phyloP scores from a whole-genome alignment of 2,329 filamentous ascomycete genomes.

The Fusarium sambucinum region DNA sequence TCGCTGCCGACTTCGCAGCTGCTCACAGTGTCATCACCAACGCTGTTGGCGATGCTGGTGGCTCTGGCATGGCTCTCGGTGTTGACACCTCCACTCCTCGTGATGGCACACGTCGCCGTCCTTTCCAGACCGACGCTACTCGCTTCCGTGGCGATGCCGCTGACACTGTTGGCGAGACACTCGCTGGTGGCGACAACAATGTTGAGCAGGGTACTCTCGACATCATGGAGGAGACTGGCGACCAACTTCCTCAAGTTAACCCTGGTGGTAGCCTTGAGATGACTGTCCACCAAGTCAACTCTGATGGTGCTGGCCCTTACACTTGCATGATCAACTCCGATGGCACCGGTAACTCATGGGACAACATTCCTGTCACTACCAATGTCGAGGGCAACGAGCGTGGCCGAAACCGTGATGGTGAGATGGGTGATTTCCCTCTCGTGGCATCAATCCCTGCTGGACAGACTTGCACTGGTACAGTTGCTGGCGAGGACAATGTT shows the following conservation, averaged over 20 bases:
- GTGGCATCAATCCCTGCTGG: slow-evolving; percentile 16
- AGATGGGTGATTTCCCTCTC: slow-evolving; percentile 7
- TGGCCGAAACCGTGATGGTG: slow-evolving; percentile 15
- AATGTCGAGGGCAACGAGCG: slow-evolving; percentile 14
- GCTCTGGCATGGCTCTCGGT: slow-evolving; percentile 64
- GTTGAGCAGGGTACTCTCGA: slow-evolving; percentile 41
- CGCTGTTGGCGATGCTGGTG: slow-evolving; percentile 67
- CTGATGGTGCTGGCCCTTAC: slow-evolving; percentile 62
- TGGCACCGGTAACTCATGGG: slow-evolving; percentile 56
- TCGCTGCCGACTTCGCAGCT: slow-evolving; percentile 21
- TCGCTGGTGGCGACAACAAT: slow-evolving; percentile 7
- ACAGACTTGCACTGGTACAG: slow-evolving; percentile 12
- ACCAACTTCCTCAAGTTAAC: slow-evolving; percentile 68
- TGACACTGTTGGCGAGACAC: slow-evolving; percentile 12
- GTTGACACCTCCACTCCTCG: slow-evolving; percentile 69
- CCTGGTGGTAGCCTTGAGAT: slow-evolving; percentile 69
- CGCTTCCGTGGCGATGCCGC: slow-evolving; percentile 6
- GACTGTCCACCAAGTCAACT: slow-evolving; percentile 60
- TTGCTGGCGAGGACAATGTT: slow-evolving; percentile 16
- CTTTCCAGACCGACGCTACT: slow-evolving; percentile 73
- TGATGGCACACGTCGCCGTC: slow-evolving; percentile 69
- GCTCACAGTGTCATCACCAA: slow-evolving; percentile 20
- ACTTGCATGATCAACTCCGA: slow-evolving; percentile 73
- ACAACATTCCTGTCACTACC: neutral
- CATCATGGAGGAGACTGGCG: slow-evolving; percentile 69